phyloP scores from a whole-genome alignment of 2,329 filamentous ascomycete species.

The Aspergillus sp. region DNA sequence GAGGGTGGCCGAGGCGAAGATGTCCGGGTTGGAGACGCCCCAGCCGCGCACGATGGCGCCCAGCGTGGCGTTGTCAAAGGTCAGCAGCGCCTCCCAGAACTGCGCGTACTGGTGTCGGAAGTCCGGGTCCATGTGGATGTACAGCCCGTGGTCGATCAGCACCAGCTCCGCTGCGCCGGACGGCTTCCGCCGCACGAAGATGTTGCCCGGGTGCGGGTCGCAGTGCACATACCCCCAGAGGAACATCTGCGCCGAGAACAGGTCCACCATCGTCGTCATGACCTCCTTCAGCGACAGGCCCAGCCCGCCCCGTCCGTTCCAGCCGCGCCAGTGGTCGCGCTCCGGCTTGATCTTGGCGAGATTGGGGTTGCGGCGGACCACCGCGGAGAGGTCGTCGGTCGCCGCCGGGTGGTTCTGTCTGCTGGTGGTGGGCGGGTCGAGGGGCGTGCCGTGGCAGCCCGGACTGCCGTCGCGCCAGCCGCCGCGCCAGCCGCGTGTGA shows the following conservation, averaged over 20 bases:
- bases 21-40: slow-evolving; percentile 85
- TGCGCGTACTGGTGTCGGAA: slow-evolving; percentile 83
- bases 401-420: slow-evolving; percentile 12
- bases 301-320: slow-evolving; percentile 71
- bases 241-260: slow-evolving; percentile 98
- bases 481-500: slow-evolving; percentile 75
- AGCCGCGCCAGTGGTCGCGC: slow-evolving; percentile 74
- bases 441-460: slow-evolving; percentile 67
- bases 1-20: slow-evolving; percentile 88
- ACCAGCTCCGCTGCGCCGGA: slow-evolving; percentile 85
- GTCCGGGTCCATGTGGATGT: slow-evolving; percentile 81
- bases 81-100: slow-evolving; percentile 93
- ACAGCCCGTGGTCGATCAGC: slow-evolving; percentile 94
- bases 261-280: slow-evolving; percentile 94
- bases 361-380: slow-evolving; percentile 35
- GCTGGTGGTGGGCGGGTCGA: slow-evolving; percentile 48
- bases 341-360: slow-evolving; percentile 71
- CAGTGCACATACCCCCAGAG: slow-evolving; percentile 95
- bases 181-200: slow-evolving; percentile 85
- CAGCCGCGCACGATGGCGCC: slow-evolving; percentile 70
- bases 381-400: slow-evolving; percentile 47
- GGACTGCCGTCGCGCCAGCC: slow-evolving; percentile 74
- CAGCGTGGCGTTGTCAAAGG: slow-evolving; percentile 85
- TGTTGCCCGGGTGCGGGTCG: slow-evolving; percentile 95
- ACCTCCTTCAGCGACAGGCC: slow-evolving; percentile 80